Conservation (phyloP, 192 early-diverging fungal species). For the Oehlia diaphana region DNA sequence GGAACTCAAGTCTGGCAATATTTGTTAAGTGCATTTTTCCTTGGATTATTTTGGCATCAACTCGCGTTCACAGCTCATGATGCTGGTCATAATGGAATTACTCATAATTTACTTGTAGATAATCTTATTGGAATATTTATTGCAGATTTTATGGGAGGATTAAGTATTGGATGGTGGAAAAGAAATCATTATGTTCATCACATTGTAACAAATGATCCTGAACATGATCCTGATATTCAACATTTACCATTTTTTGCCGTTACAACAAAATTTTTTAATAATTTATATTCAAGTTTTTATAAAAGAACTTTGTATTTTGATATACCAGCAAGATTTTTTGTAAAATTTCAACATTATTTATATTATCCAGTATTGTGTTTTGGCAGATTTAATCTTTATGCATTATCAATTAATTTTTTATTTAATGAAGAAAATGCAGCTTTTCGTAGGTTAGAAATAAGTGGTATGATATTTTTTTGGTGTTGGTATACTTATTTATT, state of each 20-base stretch:
- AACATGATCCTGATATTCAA: slow-evolving; percentile 98
- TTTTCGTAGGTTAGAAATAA: slow-evolving; percentile 75
- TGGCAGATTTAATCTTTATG: slow-evolving; percentile 92
- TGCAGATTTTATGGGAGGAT: slow-evolving; percentile 81
- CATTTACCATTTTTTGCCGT: slow-evolving; percentile 96
- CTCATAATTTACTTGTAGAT: slow-evolving; percentile 72
- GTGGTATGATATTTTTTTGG: slow-evolving; percentile 73
- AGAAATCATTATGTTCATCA: slow-evolving; percentile 96
- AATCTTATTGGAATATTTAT: slow-evolving; percentile 80
- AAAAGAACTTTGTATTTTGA: slow-evolving; percentile 82
- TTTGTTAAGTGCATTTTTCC: slow-evolving; percentile 55
- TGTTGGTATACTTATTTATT: slow-evolving; percentile 77
- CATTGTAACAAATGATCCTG: slow-evolving; percentile 90
- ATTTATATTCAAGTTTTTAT: slow-evolving; percentile 89
- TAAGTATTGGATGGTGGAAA: slow-evolving; percentile 97
- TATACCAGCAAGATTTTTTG: slow-evolving; percentile 67
- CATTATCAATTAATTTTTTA: slow-evolving; percentile 69
- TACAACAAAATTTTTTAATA: slow-evolving; percentile 74
- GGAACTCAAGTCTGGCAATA: slow-evolving; percentile 56
- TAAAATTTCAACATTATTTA: slow-evolving; percentile 80
- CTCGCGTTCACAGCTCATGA: slow-evolving; percentile 93
- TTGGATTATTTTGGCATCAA: slow-evolving; percentile 87
- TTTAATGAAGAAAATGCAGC: slow-evolving; percentile 63
- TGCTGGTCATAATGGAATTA: slow-evolving; percentile 94
- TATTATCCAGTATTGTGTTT: slow-evolving; percentile 87